Evolutionary conservation across 805 yeast species (phyloP).

Genomic region (Metschnikowia arizonensis): DNA sequence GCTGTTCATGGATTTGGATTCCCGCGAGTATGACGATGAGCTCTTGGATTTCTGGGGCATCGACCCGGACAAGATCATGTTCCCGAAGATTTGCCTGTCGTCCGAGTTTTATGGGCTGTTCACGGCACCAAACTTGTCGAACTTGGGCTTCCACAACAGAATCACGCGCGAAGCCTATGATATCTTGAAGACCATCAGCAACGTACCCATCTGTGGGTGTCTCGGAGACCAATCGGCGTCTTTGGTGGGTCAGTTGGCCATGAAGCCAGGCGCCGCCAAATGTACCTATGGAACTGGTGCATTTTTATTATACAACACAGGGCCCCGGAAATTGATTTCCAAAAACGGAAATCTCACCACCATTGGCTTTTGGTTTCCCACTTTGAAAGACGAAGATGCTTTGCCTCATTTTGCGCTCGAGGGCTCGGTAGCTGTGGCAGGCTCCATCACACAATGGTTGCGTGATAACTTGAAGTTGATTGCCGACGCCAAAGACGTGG

Average conservation of each 20-base stretch:
- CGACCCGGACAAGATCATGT: conserved; percentile 56
- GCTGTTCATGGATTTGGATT: conserved; percentile 78
- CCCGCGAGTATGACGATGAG: conserved; percentile 69
- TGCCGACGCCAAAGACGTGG: conserved; percentile 78
- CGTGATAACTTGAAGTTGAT: conserved; percentile 85
- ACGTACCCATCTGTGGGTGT: conserved; percentile 81
- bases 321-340: conserved; percentile 63
- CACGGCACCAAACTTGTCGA: conserved; percentile 52
- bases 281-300: conserved; percentile 98
- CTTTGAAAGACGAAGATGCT: conserved; percentile 41
- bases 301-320: conserved; percentile 85
- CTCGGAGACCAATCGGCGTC: conserved; percentile 95
- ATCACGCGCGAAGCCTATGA: conserved; percentile 52
- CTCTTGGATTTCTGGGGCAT: conserved; percentile 77
- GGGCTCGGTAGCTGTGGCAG: conserved; percentile 96
- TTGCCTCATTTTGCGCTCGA: conserved; percentile 85
- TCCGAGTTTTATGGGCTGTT: conserved; percentile 76
- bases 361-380: conserved; percentile 85
- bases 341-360: conserved; percentile 85
- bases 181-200: conserved; percentile 46
- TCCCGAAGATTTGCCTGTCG: conserved; percentile 77
- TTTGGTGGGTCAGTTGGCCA: conserved; percentile 86
- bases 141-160: conserved; percentile 48
- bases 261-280: conserved; percentile 79
- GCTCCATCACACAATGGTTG: conserved; percentile 90